These are phyloP conservation scores for Cladosporium sp. DNA, from an alignment of 2,329 filamentous ascomycete genomes.

Conservation along the genomic window DNA sequence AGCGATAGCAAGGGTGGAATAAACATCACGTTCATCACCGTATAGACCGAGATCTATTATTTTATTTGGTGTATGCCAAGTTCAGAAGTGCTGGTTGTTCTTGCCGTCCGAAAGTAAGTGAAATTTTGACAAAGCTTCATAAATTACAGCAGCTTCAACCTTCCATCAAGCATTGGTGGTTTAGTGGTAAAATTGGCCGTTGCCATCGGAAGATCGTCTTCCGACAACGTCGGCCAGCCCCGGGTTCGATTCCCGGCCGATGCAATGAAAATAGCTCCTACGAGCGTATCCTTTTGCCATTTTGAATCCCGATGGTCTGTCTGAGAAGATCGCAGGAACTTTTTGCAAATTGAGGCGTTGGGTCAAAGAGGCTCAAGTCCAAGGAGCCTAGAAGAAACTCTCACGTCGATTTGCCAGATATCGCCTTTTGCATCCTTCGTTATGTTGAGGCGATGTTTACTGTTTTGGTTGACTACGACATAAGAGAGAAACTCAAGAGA, in stretches of 20 bases:
- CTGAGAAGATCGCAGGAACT: too few species aligned
- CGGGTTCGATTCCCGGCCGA: background rate
- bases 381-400: too few species aligned
- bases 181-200: constrained; percentile 1
- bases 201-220: background rate
- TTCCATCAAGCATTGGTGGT: background rate
- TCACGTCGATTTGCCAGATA: background rate
- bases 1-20: constrained; percentile 25
- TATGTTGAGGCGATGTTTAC: background rate
- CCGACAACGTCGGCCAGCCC: background rate
- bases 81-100: background rate
- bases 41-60: background rate
- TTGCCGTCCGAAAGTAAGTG: background rate
- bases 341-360: too few species aligned
- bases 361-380: too few species aligned
- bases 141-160: too few species aligned
- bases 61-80: background rate
- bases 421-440: background rate
- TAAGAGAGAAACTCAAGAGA: background rate
- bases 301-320: too few species aligned
- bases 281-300: too few species aligned
- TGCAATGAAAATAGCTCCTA: background rate
- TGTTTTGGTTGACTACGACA: background rate
- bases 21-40: background rate
- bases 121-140: too few species aligned